phyloP scores from a whole-genome alignment of 495 filamentous ascomycete species.

The Astrothelium macrocarpum region DNA sequence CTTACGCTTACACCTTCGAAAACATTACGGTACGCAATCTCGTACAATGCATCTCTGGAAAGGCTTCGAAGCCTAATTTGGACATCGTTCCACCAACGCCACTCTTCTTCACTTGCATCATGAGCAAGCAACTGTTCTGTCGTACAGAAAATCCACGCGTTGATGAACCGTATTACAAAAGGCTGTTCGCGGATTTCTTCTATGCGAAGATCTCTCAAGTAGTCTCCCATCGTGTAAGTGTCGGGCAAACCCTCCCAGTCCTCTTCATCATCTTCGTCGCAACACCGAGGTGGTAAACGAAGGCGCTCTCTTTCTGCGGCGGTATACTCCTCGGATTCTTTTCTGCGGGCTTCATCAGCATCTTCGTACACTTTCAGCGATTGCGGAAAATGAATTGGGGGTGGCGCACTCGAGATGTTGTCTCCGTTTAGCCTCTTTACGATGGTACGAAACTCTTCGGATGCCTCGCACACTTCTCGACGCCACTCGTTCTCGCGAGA shows the following conservation, averaged over 20 bases:
- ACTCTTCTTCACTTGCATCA: neutral
- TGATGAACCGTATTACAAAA: neutral
- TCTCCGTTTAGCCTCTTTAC: neutral
- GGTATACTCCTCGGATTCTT: neutral
- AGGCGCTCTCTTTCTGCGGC: neutral
- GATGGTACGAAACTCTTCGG: neutral
- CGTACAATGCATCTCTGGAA: neutral
- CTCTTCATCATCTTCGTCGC: neutral
- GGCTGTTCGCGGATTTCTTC: neutral
- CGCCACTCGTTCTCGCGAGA: neutral
- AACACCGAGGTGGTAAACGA: neutral
- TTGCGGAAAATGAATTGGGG: neutral
- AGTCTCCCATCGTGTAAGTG: neutral
- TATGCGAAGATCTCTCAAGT: neutral
- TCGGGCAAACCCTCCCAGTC: neutral
- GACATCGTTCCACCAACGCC: neutral
- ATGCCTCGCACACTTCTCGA: neutral
- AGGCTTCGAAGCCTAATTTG: neutral
- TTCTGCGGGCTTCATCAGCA: neutral
- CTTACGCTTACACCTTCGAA: neutral
- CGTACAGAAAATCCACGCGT: neutral
- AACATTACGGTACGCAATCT: neutral
- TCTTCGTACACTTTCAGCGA: neutral
- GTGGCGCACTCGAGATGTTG: neutral
- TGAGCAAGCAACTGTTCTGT: neutral